These are phyloP conservation scores for Magnolia sinica DNA, from an alignment of 164 flowering plant species.

Conservation along the genomic window DNA sequence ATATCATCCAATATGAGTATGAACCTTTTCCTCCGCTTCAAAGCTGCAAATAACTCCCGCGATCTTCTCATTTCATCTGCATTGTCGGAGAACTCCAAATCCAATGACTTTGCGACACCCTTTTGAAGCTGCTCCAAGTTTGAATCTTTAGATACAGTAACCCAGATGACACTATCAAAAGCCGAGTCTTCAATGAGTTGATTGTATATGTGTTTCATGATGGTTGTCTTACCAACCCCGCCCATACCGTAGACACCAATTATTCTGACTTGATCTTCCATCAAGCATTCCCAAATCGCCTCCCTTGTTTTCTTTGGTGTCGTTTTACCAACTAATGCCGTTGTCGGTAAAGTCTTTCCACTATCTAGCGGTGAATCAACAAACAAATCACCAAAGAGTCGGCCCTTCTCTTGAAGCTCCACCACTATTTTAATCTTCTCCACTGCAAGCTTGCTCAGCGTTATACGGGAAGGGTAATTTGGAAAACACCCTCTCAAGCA, in stretches of 20 bases:
- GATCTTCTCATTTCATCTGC: slow-evolving; percentile 1
- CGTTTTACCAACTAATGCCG: not conserved
- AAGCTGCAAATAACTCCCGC: not conserved
- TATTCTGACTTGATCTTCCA: not conserved
- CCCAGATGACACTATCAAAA: slow-evolving; percentile 7
- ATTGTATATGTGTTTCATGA: slow-evolving; percentile 14
- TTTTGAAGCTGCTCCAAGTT: not conserved
- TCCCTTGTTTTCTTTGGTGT: not conserved
- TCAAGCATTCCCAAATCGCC: not conserved
- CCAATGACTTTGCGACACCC: slow-evolving; percentile 2
- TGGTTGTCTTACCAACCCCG: slow-evolving; percentile 20
- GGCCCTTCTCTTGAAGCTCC: slow-evolving; percentile 7
- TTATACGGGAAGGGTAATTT: not conserved
- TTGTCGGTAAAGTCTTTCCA: not conserved
- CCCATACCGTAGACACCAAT: slow-evolving; percentile 19
- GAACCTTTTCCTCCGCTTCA: slow-evolving; percentile 7
- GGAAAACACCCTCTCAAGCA: slow-evolving; percentile 5
- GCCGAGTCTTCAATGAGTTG: not conserved
- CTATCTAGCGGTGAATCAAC: not conserved
- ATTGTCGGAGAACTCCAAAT: not conserved
- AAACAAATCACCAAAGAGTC: slow-evolving; percentile 2
- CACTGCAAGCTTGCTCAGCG: not conserved
- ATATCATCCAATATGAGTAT: slow-evolving; percentile 13
- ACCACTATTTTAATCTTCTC: not conserved
- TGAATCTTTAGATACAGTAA: slow-evolving; percentile 7